Evolutionary conservation across 352 stramenopile genomes (phyloP), one percentile per base, ranked within the genome.

Genomic region (Pythium rishiriense): DNA sequence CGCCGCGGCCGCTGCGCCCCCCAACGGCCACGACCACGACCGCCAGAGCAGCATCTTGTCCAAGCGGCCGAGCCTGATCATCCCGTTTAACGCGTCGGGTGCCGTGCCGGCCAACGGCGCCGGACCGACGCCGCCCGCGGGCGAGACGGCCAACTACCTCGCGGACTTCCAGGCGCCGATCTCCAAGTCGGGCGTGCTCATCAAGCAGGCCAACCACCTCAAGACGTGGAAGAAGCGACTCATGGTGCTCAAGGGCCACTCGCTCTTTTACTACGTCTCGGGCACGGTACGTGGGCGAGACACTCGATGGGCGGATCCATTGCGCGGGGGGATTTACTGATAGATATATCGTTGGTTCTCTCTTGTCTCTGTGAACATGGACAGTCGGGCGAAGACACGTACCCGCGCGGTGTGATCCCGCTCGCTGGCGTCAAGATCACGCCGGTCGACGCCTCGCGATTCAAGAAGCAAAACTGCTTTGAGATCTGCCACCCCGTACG

Each of bases 201-300:
- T 93, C 61, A 94, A 94, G 48, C 86, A 94, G 69, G 85, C 84
- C 3, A 92, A 94, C 60, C 86, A 94, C 67, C 88, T 94, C 47
- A 94, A 94, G 70, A 94, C 85, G 48, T 94, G 86, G 86, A 94
- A 94, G 64, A 94, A 94, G 64, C 83, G 86, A 1, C 78, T 93
- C 22, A 94, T 94, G 86, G 85, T 94, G 72, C 79, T 94, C 15
- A 92, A 91, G 63, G 86, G 86, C 1, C 86, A 94, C 59, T 93
- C 84, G 49, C 74, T 94, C 28, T 94, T 94, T 65, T 94, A 94
- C 79, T 94, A 94, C 68, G 86, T 93, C 33, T 93, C 85, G 5
- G 85, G 86, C 54, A 91, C 84, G 78, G 85, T 94, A 81, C 28
- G 75, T 58, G 21, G 28, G 41, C 28, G 22, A 28, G n/a, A 31